Base-by-base conservation (phyloP, 1,284 basidiomycete species). In the Xerocomus minutiporus region DNA sequence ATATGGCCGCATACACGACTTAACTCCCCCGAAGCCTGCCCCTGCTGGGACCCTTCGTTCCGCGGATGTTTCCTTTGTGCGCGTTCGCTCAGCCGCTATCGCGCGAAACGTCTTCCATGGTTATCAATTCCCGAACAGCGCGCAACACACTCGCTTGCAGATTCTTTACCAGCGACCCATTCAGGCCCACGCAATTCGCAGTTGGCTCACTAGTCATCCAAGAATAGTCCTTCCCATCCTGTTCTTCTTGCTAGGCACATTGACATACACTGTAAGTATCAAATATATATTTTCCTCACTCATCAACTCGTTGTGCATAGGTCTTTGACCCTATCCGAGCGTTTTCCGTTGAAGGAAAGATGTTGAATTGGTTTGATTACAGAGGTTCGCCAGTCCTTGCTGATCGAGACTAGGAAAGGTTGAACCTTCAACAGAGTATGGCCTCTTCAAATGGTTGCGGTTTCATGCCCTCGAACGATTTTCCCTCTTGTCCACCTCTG, bases 311-410 rank as follows among this genome's bases (percentile, higher is more conserved):
- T n/a, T 6, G 8, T 40, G 12, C n/a, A 23, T 23, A 93, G 87
- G 81, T 97, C 58, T 97, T 97, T 64, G 93, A 97, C 65, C 94
- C 94, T 1, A 82, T 99, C 32, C 85, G 96, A 42, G 80, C 84
- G 4, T 78, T 94, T 57, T 92, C 88, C 75, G 82, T 98, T 0
- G 80, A 93, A 73, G 84, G 82, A 23, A 90, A 93, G 62, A 76
- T 97, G 61, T 76, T 88, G 51, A 81, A 91, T 46, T 90, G 90
- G 74, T 94, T 97, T 64, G 83, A 94, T 64, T 79, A 84, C 56
- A 75, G 76, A 67, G 76, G 87, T 86, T 63, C 15, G 73, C 56
- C 52, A 32, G 31, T 42, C 20, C 36, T 32, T 48, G 50, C 23
- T 28, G 26, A 12, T 29, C 36, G 26, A n/a, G 26, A 9, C 20